Percentiles rank a stretch among this genome's conserved stretches.
Evolutionary conservation across 495 filamentous ascomycete genomes (phyloP).

Genomic region (Penicillium crystallinum): DNA sequence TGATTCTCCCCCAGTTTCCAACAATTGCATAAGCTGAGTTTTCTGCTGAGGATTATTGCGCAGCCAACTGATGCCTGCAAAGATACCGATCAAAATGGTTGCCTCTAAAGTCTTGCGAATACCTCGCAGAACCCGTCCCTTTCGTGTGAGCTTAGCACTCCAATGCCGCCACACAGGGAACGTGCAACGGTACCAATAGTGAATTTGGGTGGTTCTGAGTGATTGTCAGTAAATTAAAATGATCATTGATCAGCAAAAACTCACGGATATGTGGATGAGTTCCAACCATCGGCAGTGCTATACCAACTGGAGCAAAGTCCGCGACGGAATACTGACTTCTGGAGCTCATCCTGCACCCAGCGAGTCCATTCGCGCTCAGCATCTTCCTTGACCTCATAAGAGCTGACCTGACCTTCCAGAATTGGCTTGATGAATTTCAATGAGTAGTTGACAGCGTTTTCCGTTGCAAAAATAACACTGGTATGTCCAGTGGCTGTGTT

Average conservation of each 20-base stretch:
- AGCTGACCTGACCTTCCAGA: conserved; percentile 33
- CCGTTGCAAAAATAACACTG: conserved; percentile 54
- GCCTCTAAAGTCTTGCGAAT: conserved; percentile 12
- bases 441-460: conserved; percentile 53
- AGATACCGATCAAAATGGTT: conserved; percentile 13
- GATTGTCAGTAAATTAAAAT: neutral
- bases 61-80: conserved; percentile 19
- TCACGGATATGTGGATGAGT: conserved; percentile 56
- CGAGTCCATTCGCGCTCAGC: conserved; percentile 51
- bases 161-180: conserved; percentile 55
- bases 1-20: conserved; percentile 13
- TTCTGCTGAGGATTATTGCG: conserved; percentile 11
- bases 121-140: conserved; percentile 32
- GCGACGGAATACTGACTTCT: conserved; percentile 48
- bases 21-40: conserved; percentile 10
- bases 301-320: conserved; percentile 58
- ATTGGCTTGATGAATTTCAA: conserved; percentile 41
- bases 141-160: conserved; percentile 46
- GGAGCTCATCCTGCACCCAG: conserved; percentile 48
- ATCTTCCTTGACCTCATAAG: conserved; percentile 45
- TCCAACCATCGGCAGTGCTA: conserved; percentile 52
- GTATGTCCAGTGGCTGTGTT: conserved; percentile 62
- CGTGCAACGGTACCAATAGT: conserved; percentile 44
- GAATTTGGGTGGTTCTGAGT: conserved; percentile 45
- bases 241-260: conserved; percentile 5